Base-by-base conservation (phyloP, 768 basidiomycete genomes). In the Rubroboletus pulcherrimus region DNA sequence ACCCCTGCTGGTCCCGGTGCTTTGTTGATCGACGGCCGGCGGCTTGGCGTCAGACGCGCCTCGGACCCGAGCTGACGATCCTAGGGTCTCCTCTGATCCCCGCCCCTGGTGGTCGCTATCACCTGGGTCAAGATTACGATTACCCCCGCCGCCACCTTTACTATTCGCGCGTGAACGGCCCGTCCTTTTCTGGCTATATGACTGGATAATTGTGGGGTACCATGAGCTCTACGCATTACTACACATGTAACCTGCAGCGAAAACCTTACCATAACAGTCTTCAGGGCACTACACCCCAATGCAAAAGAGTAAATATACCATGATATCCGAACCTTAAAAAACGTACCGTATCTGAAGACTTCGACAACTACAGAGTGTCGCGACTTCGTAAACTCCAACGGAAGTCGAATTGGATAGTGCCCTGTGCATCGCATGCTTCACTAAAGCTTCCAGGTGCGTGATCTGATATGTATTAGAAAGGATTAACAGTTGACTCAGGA, bases 391-490 rank as follows among this genome's bases (percentile, higher is more conserved):
- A 42, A 98, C 89, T 29, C 89, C 91, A 19, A 95, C 91, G 29
- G 90, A 91, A 12, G 88, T 91, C 30, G 84, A 82, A 64, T 91
- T 91, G 33, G 87, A 89, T 31, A 98, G 72, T 15, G 88, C 82
- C 21, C 87, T 84, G 66, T 98, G 96, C 86, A 98, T 91, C 5
- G 93, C 91, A 70, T 98, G 95, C 62, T 89, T 89, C n/a, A 92
- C 91, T 21, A 95, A 76, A 7, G 75, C 77, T 60, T 86, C 83
- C 19, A 99, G 75, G 66, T 95, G 85, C 3, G 78, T 68, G 50
- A 97, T 78, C 39, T 84, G 77, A 72, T 98, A 98, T 52, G 86
- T 93, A 56, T 84, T 89, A 10, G 90, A 81, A 31, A 99, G 78
- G 43, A 96, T 78, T 53, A 98, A 74, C 14, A 99, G 78, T 60